These are phyloP conservation scores for Candida silvatica DNA, from an alignment of 805 yeast species.

Conservation along the genomic window DNA sequence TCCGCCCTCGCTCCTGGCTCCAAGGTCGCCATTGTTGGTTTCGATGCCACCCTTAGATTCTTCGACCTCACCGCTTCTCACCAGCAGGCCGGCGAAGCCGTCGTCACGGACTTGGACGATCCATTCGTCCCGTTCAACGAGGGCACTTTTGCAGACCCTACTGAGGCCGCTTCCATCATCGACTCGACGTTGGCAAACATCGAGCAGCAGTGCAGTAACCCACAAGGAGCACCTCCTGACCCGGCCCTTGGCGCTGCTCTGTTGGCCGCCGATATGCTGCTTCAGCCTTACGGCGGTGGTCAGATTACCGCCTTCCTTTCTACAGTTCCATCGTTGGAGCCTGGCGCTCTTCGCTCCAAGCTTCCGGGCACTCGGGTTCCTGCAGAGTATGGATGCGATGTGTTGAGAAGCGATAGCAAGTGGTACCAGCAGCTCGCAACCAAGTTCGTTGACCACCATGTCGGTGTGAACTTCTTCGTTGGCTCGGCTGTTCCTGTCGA, in stretches of 20 bases:
- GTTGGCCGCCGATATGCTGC: conserved; percentile 53
- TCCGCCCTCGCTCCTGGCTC: conserved; percentile 30
- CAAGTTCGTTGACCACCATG: conserved; percentile 44
- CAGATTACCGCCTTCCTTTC: conserved; percentile 64
- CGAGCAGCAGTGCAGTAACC: conserved; percentile 45
- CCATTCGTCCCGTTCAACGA: conserved; percentile 73
- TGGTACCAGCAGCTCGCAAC: conserved; percentile 51
- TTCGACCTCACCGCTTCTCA: conserved; percentile 54
- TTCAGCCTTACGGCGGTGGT: conserved; percentile 71
- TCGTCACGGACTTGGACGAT: conserved; percentile 64
- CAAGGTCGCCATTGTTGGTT: conserved; percentile 66
- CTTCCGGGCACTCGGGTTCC: conserved; percentile 25
- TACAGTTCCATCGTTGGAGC: conserved; percentile 71
- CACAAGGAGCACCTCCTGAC: conserved; percentile 43
- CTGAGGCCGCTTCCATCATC: conserved; percentile 52
- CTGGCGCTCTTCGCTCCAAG: conserved; percentile 54
- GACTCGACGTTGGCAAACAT: conserved; percentile 59
- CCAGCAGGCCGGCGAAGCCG: conserved; percentile 47
- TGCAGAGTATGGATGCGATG: conserved; percentile 34
- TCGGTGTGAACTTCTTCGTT: conserved; percentile 73
- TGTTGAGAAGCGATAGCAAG: conserved; percentile 50
- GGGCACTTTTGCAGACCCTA: conserved; percentile 78
- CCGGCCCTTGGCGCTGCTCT: conserved; percentile 78
- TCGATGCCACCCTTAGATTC: conserved; percentile 63
- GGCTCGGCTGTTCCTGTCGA: conserved; percentile 58